Percentiles rank a stretch among this genome's conserved stretches.
These are phyloP conservation scores for Plasmodium coatneyi DNA, from an alignment of 169 alveolate genomes.

Conservation along the genomic window DNA sequence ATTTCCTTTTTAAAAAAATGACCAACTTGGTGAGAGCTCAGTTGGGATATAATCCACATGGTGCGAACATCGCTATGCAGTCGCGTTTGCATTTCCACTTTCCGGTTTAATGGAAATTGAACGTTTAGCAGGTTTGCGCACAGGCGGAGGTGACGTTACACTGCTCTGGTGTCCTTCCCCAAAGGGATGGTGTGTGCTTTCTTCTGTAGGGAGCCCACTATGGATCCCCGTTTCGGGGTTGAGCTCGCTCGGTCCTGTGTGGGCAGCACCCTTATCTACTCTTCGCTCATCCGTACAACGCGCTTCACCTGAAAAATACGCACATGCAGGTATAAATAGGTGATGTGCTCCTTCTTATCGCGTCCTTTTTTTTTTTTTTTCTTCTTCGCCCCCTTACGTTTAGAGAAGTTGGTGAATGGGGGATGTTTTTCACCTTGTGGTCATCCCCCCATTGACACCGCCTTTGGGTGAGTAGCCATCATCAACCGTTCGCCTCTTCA, in stretches of 20 bases:
- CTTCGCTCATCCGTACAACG: neutral
- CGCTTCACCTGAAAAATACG: neutral
- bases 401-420: neutral
- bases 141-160: neutral
- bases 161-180: neutral
- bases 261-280: neutral
- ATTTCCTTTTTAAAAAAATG: too few relatives aligned
- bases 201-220: neutral
- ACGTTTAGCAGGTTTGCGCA: neutral
- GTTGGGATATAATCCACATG: neutral
- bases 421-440: neutral
- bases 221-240: neutral
- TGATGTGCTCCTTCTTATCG: neutral
- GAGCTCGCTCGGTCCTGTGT: neutral
- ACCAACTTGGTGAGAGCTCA: neutral
- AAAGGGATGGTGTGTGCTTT: neutral
- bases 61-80: neutral
- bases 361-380: neutral
- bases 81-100: neutral
- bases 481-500: neutral
- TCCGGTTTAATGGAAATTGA: neutral
- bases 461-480: neutral
- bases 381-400: neutral
- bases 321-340: neutral
- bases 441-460: neutral